Evolutionary conservation across 179 eudicot species (phyloP).

Genomic region (Corrigiola litoralis): DNA sequence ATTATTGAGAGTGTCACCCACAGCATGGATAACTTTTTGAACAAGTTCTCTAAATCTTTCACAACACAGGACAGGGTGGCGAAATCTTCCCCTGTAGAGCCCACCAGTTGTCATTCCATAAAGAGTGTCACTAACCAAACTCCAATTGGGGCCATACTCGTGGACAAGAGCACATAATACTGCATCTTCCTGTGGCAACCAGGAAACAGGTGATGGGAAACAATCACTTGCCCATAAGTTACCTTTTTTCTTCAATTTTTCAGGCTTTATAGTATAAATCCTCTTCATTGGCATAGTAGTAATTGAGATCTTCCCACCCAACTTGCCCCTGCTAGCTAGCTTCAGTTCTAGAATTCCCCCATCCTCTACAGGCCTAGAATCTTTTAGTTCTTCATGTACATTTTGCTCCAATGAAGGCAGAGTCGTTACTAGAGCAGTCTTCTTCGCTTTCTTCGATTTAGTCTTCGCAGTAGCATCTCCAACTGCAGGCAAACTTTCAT

Average conservation of each 20-base stretch:
- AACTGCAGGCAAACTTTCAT: slow-evolving; percentile 23
- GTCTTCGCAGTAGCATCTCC: slow-evolving; percentile 42
- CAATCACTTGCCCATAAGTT: slow-evolving; percentile 72
- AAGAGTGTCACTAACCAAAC: slow-evolving; percentile 77
- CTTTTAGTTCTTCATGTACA: slow-evolving; percentile 48
- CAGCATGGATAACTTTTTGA: slow-evolving; percentile 61
- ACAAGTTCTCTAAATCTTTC: slow-evolving; percentile 94
- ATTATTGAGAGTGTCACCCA: slow-evolving; percentile 48
- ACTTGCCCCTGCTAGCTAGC: slow-evolving; percentile 56
- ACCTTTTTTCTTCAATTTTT: slow-evolving; percentile 70
- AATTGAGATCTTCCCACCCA: slow-evolving; percentile 68
- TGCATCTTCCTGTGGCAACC: slow-evolving; percentile 90
- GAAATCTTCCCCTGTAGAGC: slow-evolving; percentile 71
- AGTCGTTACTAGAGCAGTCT: slow-evolving; percentile 38
- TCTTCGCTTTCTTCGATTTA: slow-evolving; percentile 59
- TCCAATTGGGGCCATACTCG: slow-evolving; percentile 92
- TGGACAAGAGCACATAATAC: slow-evolving; percentile 83
- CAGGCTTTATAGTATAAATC: slow-evolving; percentile 62
- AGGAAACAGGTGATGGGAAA: slow-evolving; percentile 72
- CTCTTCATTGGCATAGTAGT: slow-evolving; percentile 67
- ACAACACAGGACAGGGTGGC: slow-evolving; percentile 87
- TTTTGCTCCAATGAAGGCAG: slow-evolving; percentile 32
- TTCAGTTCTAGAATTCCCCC: slow-evolving; percentile 47
- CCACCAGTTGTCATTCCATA: slow-evolving; percentile 92
- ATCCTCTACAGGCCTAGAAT: slow-evolving; percentile 40